A percentile compares a stretch with the other conserved stretches of the same genome.
Evolutionary conservation across 177 flowering plant species (phyloP).

Genomic region (Telopea speciosissima): DNA sequence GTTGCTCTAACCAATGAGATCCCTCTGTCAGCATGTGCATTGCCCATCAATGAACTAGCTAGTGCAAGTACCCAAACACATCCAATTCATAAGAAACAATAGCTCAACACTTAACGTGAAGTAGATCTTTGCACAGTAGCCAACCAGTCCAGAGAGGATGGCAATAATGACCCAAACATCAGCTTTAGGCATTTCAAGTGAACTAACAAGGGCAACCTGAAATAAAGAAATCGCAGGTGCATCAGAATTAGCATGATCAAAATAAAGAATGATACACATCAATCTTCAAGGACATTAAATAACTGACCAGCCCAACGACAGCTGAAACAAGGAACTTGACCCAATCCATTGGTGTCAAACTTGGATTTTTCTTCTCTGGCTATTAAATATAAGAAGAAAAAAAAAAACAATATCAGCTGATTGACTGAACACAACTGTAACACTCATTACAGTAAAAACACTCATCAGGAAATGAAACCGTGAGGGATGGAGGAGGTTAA

Average conservation of each 20-base stretch:
- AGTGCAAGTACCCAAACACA: background rate
- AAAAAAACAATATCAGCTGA: conserved; percentile 14
- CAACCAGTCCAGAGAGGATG: conserved; percentile 64
- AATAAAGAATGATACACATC: background rate
- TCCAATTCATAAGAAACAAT: background rate
- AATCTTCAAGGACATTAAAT: conserved; percentile 1
- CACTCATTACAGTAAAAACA: background rate
- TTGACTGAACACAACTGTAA: background rate
- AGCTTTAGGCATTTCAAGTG: conserved; percentile 65
- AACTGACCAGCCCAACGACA: conserved; percentile 79
- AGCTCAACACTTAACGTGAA: conserved; percentile 62
- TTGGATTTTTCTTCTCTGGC: conserved; percentile 99
- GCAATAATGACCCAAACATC: conserved; percentile 80
- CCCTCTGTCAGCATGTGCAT: background rate
- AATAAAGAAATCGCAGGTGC: conserved; percentile 10
- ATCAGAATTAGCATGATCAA: conserved; percentile 4
- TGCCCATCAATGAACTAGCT: background rate
- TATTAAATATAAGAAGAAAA: conserved; percentile 18
- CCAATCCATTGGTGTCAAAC: conserved; percentile 96
- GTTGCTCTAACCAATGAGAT: background rate
- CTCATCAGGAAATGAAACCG: background rate
- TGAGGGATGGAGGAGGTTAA: background rate
- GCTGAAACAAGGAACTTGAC: conserved; percentile 79
- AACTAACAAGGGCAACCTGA: conserved; percentile 73
- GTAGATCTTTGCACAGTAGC: conserved; percentile 91